Percentiles rank a stretch among this genome's conserved stretches.
Evolutionary conservation across 1,284 basidiomycete genomes (phyloP).

Genomic region (Ceratobasidium sp.): DNA sequence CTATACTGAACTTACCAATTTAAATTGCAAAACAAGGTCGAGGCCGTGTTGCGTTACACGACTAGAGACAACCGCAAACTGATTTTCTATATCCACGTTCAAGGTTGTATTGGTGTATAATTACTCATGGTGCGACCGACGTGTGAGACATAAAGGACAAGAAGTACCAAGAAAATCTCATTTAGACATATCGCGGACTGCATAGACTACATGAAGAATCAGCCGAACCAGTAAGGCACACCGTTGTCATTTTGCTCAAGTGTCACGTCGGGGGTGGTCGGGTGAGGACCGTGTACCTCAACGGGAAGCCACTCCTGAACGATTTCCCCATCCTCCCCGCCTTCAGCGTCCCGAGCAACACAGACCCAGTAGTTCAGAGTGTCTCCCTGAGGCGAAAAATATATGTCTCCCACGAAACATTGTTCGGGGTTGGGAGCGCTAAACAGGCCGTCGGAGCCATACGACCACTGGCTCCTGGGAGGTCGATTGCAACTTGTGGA

Average conservation of each 20-base stretch:
- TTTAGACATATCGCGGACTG: too few species aligned
- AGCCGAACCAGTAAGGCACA: background rate
- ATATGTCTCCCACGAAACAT: background rate
- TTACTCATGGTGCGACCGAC: too few species aligned
- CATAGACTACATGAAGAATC: background rate
- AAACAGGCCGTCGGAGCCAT: background rate
- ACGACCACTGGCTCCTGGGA: background rate
- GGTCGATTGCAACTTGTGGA: background rate
- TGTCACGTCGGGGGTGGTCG: background rate
- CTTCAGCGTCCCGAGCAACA: background rate
- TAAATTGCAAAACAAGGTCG: too few species aligned
- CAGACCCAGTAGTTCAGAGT: background rate
- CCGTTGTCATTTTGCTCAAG: background rate
- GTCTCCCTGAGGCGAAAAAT: background rate
- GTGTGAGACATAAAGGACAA: too few species aligned
- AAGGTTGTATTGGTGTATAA: too few species aligned
- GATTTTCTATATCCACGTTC: too few species aligned
- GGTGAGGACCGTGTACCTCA: background rate
- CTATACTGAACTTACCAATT: too few species aligned
- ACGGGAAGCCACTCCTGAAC: background rate
- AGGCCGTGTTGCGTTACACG: too few species aligned
- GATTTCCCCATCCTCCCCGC: background rate
- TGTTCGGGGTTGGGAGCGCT: background rate
- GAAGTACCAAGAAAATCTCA: too few species aligned
- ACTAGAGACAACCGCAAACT: too few species aligned